Evolutionary conservation across 2,329 filamentous ascomycete species (phyloP).

Genomic region (Epichloe sylvatica): DNA sequence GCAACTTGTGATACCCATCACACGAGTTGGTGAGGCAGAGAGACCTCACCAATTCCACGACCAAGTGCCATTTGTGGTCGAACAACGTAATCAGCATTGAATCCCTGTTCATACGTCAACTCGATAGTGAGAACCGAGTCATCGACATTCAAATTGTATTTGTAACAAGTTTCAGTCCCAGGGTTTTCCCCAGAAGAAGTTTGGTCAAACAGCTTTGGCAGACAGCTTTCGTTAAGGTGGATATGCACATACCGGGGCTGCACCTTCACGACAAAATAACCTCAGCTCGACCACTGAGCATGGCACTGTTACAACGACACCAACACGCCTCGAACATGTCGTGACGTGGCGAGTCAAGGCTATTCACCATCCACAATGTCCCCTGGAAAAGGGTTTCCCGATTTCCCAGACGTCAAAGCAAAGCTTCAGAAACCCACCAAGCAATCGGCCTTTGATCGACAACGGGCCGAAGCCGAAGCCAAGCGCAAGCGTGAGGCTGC

Average conservation of each 20-base stretch:
- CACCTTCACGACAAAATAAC: background rate
- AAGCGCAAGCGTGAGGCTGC: slow-evolving; percentile 73
- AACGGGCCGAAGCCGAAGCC: slow-evolving; percentile 78
- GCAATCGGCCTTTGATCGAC: slow-evolving; percentile 76
- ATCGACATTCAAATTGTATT: too few relatives aligned
- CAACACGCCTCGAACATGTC: slow-evolving; percentile 2
- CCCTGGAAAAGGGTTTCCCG: slow-evolving; percentile 31
- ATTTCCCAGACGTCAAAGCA: slow-evolving; percentile 58
- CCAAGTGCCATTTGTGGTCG: too few relatives aligned
- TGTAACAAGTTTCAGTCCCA: too few relatives aligned
- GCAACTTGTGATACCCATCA: too few relatives aligned
- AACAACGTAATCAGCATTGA: too few relatives aligned
- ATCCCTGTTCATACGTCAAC: too few relatives aligned
- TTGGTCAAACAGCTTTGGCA: too few relatives aligned
- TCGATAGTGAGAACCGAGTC: too few relatives aligned
- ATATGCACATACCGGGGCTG: slow-evolving; percentile 10
- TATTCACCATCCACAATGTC: slow-evolving; percentile 24
- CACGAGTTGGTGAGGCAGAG: too few relatives aligned
- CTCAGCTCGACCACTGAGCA: background rate
- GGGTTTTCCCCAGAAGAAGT: too few relatives aligned
- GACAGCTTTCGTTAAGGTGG: too few relatives aligned
- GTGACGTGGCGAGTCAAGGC: background rate
- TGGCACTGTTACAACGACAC: background rate
- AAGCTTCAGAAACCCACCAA: slow-evolving; percentile 71
- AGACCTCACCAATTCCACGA: too few relatives aligned